phyloP scores from a whole-genome alignment of 2,329 filamentous ascomycete species.

The Penicillium oxalicum region DNA sequence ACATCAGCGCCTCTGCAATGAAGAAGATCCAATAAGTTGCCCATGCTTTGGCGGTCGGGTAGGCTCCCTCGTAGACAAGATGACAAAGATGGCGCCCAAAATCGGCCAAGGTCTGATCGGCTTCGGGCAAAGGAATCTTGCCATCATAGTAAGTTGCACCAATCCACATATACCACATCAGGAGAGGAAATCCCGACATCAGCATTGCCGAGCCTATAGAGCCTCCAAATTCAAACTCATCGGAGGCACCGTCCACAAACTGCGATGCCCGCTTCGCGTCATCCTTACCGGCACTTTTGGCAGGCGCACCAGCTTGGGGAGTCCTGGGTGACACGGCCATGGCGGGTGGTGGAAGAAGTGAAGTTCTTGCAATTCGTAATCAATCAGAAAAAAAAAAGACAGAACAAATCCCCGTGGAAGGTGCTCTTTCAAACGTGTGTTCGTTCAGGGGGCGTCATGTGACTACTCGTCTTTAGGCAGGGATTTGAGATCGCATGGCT shows the following conservation, averaged over 20 bases:
- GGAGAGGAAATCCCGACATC: conserved; percentile 81
- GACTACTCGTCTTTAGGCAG: too few species aligned
- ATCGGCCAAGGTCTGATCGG: conserved; percentile 59
- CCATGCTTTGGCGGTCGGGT: conserved; percentile 76
- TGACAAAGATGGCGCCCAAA: conserved; percentile 65
- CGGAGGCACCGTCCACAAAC: conserved; percentile 2
- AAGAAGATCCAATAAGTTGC: conserved; percentile 91
- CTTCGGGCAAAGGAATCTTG: conserved; percentile 61
- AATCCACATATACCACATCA: conserved; percentile 99
- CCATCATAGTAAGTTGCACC: conserved; percentile 88
- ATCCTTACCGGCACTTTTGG: too few species aligned
- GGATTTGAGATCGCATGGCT: too few species aligned
- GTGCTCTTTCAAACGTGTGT: too few species aligned
- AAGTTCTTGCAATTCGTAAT: too few species aligned
- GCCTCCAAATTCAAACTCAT: conserved; percentile 74
- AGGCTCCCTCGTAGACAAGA: conserved; percentile 75
- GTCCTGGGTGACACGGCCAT: too few species aligned
- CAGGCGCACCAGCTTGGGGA: too few species aligned
- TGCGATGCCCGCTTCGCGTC: too few species aligned
- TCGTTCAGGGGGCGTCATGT: too few species aligned
- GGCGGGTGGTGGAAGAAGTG: too few species aligned
- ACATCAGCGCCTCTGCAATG: conserved; percentile 72
- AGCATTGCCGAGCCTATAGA: conserved; percentile 66
- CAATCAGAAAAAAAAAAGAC: too few species aligned
- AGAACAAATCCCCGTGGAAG: too few species aligned